Evolutionary conservation across 768 basidiomycete species (phyloP).

Genomic region (Serendipita sp.): DNA sequence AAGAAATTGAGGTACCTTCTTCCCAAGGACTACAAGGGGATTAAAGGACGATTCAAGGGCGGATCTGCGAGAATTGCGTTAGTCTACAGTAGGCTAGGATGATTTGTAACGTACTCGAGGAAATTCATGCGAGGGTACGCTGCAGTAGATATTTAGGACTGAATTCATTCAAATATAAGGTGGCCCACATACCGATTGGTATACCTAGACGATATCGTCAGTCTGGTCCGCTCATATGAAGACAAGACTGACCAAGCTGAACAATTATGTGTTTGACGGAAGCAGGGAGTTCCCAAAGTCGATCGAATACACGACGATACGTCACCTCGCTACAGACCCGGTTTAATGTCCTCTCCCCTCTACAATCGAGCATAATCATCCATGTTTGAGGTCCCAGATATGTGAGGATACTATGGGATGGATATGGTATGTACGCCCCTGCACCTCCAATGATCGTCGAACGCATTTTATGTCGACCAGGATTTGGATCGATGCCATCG

Average conservation of each 20-base stretch:
- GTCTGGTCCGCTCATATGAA: background rate
- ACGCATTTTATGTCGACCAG: slow-evolving; percentile 47
- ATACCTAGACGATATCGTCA: slow-evolving; percentile 8
- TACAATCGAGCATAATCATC: slow-evolving; percentile 69
- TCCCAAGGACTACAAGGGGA: slow-evolving; percentile 63
- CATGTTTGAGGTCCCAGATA: slow-evolving; percentile 65
- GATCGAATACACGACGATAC: slow-evolving; percentile 57
- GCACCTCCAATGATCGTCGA: slow-evolving; percentile 57
- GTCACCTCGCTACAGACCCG: slow-evolving; percentile 63
- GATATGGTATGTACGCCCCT: slow-evolving; percentile 66
- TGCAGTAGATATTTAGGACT: slow-evolving; percentile 20
- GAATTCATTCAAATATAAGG: background rate
- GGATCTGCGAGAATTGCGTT: slow-evolving; percentile 12
- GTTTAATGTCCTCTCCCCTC: slow-evolving; percentile 71
- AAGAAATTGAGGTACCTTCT: slow-evolving; percentile 14
- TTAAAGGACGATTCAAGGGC: slow-evolving; percentile 72
- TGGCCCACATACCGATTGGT: background rate
- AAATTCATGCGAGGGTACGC: slow-evolving; percentile 93
- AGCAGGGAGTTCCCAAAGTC: slow-evolving; percentile 42
- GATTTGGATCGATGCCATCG: slow-evolving; percentile 54
- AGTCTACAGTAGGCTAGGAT: background rate
- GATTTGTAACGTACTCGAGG: slow-evolving; percentile 31
- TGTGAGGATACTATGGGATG: slow-evolving; percentile 68
- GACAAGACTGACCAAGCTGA: slow-evolving; percentile 42
- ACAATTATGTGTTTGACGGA: slow-evolving; percentile 70